These are phyloP conservation scores for Cercospora sp. DNA, from an alignment of 2,329 filamentous ascomycete species.

Conservation along the genomic window DNA sequence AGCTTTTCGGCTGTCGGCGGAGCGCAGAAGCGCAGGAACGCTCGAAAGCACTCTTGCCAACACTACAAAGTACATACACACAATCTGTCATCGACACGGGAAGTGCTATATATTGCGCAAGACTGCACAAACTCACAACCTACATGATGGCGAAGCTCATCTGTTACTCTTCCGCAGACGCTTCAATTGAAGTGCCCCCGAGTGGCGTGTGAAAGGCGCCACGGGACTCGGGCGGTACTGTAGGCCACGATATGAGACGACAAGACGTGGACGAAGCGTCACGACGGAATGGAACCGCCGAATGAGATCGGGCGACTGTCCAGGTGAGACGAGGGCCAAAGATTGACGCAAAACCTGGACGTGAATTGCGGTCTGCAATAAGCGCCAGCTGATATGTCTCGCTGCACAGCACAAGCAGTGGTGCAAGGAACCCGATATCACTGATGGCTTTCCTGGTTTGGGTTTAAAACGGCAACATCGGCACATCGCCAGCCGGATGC, in stretches of 20 bases:
- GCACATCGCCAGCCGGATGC: background rate
- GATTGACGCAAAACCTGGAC: background rate
- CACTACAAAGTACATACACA: background rate
- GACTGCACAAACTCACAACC: background rate
- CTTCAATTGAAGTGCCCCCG: no score
- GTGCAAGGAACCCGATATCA: background rate
- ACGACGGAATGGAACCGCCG: background rate
- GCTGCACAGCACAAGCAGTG: background rate
- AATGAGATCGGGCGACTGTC: background rate
- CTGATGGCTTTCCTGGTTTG: background rate
- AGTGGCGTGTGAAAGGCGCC: no score
- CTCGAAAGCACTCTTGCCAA: background rate
- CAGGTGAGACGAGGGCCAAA: background rate
- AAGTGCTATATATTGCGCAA: background rate
- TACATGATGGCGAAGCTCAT: background rate
- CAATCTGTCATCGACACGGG: background rate
- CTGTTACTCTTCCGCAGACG: background rate
- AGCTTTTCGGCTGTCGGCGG: background rate
- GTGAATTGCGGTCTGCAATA: background rate
- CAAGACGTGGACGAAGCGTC: background rate
- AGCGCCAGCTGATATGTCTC: background rate
- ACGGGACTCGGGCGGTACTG: background rate
- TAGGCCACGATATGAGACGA: background rate
- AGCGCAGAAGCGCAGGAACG: background rate
- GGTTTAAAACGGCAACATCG: no score